Base-by-base conservation (phyloP, 2,329 filamentous ascomycete genomes). In the Mycosphaerella sp. region DNA sequence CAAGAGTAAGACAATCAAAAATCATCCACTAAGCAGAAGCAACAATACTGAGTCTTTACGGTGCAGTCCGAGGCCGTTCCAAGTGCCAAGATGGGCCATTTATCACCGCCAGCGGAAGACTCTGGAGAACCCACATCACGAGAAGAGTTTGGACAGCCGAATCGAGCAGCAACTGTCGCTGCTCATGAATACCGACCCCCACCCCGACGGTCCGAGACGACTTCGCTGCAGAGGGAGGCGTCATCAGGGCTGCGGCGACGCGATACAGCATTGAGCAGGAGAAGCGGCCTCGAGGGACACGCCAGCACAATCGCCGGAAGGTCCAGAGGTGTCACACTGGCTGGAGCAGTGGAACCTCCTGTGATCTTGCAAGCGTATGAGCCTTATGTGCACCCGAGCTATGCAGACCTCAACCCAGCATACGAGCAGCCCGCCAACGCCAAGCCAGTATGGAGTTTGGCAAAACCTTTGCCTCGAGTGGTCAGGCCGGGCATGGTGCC, bases 401-500 rank as follows among this genome's bases (percentile, higher is more conserved):
- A 80, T 54, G 68, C 69, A 9, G 69, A 75, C 9, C 66, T 80
- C 3, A 80, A 80, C 45, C 77, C 78, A 2, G 71, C 75, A 27
- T 79, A 79, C 52, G 76, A 78, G 28, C 74, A 79, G 49, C 70
- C 76, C 2, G 64, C 68, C 6, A 74, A 76, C 41, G 48, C 51
- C 13, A 73, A 75, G 49, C 77, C 77, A 1, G 72, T 80, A 41
- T 80, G 77, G 72, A 73, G 75, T 62, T 62, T 79, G 45, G 76
- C 75, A 3, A 76, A 78, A 57, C 76, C 77, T 6, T 61, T 79
- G 21, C 77, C 77, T 28, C 75, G 75, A 54, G 76, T 79, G 0
- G 69, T 79, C 46, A 70, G 77, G 34, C 68, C 73, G 16, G 76
- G 76, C 9, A 79, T 79, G 77, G 70, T 77, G 1, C 75, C 74